phyloP scores from a whole-genome alignment of 1,284 basidiomycete species.

The Sporisorium graminicola region DNA sequence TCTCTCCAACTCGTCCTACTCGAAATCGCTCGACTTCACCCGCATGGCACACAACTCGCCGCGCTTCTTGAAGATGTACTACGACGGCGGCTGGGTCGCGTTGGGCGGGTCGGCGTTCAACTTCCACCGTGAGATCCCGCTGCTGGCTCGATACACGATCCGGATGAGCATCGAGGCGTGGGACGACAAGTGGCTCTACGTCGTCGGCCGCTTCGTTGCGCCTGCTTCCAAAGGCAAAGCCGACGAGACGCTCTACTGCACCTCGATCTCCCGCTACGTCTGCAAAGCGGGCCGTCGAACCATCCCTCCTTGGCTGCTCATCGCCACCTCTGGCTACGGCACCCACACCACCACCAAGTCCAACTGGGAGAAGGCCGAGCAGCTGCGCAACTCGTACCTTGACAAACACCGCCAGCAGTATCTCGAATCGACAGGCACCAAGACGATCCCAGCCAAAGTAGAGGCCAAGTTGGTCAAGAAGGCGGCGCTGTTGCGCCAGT shows the following conservation, averaged over 20 bases:
- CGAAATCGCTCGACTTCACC: constrained; percentile 45
- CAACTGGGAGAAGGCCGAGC: constrained; percentile 60
- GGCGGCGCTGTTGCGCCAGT: constrained; percentile 29
- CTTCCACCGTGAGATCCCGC: constrained; percentile 57
- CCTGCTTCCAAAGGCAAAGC: neutral
- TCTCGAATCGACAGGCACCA: constrained; percentile 21
- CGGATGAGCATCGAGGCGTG: constrained; percentile 47
- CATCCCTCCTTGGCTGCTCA: constrained; percentile 60
- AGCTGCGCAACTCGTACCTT: constrained; percentile 37
- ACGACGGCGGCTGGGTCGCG: constrained; percentile 51
- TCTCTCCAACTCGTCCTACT: constrained; percentile 57
- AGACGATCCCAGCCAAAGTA: constrained; percentile 20
- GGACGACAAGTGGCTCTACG: constrained; percentile 64
- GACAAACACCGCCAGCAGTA: constrained; percentile 23
- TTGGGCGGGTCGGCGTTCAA: constrained; percentile 51
- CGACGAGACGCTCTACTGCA: constrained; percentile 53
- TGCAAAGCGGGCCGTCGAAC: constrained; percentile 55
- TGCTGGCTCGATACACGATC: constrained; percentile 49
- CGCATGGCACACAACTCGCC: constrained; percentile 44
- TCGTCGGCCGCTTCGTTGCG: constrained; percentile 46
- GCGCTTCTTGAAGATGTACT: constrained; percentile 44
- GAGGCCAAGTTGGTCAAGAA: constrained; percentile 34
- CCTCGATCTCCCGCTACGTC: constrained; percentile 57
- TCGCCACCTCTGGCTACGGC: constrained; percentile 60
- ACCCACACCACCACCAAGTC: constrained; percentile 29